Evolutionary conservation across 805 yeast genomes (phyloP), one percentile per base, ranked within the genome.

Genomic region (Schwanniomyces pseudopolymorphus): DNA sequence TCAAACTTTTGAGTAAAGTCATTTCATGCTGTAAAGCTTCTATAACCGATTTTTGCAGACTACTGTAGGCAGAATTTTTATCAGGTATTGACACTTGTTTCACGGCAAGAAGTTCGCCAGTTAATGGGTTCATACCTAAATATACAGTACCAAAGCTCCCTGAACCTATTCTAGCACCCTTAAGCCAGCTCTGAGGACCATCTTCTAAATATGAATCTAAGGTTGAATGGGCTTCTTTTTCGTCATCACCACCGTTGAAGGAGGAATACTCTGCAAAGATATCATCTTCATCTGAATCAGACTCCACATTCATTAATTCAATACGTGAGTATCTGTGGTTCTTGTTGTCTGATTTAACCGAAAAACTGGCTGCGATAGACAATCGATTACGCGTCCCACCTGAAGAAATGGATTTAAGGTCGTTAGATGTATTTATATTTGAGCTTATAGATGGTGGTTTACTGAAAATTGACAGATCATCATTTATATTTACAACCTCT

Each of bases 91-190:
- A 86, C 1, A 94, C 97, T 63, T 91, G 97, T 60, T 94, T 94
- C 16, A 94, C 97, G 0, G 98, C 99, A 96, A 92, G 89, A 43
- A 94, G 73, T 61, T 90, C 98, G 37, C 99, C 99, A 0, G 96
- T 90, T 27, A 85, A 67, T 1, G 96, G 87, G 61, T 91, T 89
- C 83, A 94, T 83, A 0, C 97, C 99, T 31, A 94, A 70, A 51
- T 86, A 91, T 1, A 94, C 99, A 1, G 89, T 84, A 26, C 98
- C 99, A 72, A 90, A 94, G 49, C 95, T 85, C 2, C 99, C 99
- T 8, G 92, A 84, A 0, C 99, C 99, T 53, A 94, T 89, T 40
- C 90, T 74, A 0, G 96, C 88, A 40, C 99, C 99, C 56, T 87
- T 87, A 38, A 90, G 77, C 99, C 99, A 94, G 37, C 87, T 81